Conservation (phyloP, 768 basidiomycete genomes). For the Brasilioporus rufonigricans region DNA sequence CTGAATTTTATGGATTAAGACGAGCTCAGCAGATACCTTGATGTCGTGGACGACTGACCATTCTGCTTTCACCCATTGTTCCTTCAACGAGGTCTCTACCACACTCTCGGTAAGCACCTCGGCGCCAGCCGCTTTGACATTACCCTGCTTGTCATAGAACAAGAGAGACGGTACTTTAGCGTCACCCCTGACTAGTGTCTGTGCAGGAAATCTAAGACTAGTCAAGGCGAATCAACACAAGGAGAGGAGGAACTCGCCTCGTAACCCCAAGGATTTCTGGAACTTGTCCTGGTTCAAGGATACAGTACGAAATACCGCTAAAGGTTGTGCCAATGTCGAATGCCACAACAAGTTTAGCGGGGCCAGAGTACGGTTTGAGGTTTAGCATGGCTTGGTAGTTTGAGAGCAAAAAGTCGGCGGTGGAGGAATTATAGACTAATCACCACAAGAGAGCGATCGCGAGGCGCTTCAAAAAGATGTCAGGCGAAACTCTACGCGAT, state of each 20-base stretch:
- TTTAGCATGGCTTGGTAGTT: background rate
- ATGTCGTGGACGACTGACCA: background rate
- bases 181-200: background rate
- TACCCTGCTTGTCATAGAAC: background rate
- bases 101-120: background rate
- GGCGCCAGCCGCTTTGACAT: background rate
- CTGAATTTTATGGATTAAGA: background rate
- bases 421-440: background rate
- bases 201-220: slow-evolving; percentile 35
- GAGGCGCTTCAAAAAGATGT: background rate
- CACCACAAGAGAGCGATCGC: background rate
- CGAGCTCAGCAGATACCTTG: background rate
- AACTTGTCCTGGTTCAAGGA: slow-evolving; percentile 9
- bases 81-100: background rate
- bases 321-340: background rate
- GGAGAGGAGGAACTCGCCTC: background rate
- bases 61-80: background rate
- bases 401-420: background rate
- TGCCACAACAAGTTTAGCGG: background rate
- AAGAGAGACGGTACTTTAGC: slow-evolving; percentile 1
- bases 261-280: slow-evolving; percentile 7
- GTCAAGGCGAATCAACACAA: slow-evolving; percentile 1
- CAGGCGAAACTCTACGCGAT: too few species aligned
- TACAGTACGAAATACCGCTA: background rate
- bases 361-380: background rate